A percentile compares a stretch with the other conserved stretches of the same genome.
These are phyloP conservation scores for Phialophora expanda DNA, from an alignment of 2,329 filamentous ascomycete genomes.

Conservation along the genomic window DNA sequence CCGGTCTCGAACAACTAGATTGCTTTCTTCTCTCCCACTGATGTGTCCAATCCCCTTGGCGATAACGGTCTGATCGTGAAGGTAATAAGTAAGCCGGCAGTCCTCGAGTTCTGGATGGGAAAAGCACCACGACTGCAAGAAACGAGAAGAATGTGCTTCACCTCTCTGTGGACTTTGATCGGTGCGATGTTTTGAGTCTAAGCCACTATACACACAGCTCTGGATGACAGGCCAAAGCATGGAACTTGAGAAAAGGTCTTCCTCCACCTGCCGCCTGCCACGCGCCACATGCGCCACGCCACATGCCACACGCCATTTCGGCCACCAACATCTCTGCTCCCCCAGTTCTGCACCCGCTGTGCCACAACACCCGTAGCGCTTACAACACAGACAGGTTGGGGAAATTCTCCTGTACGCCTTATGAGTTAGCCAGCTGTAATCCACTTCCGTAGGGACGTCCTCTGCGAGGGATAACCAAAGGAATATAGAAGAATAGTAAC, in stretches of 20 bases:
- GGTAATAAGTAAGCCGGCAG: no score
- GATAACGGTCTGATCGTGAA: not conserved
- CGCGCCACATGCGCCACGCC: not conserved
- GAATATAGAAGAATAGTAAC: not conserved
- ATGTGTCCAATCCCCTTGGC: not conserved
- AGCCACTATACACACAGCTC: constrained; percentile 38
- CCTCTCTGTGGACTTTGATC: not conserved
- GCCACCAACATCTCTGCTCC: not conserved
- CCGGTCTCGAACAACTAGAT: not conserved
- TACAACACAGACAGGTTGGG: constrained; percentile 95
- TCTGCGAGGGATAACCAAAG: constrained; percentile 22
- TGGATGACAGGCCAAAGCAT: constrained; percentile 15
- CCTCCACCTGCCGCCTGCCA: not conserved
- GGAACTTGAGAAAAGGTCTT: constrained; percentile 10
- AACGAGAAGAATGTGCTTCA: not conserved
- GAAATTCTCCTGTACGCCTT: constrained; percentile 81
- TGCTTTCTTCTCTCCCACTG: not conserved
- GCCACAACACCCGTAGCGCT: constrained; percentile 46
- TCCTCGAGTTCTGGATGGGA: not conserved
- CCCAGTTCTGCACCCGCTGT: constrained; percentile 1
- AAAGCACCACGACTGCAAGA: not conserved
- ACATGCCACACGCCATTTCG: not conserved
- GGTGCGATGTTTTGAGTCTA: constrained; percentile 32
- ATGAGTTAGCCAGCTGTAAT: constrained; percentile 16
- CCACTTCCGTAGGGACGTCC: not conserved